Conservation (phyloP, 148 eudicot species). For the Polygonum maritimum region DNA sequence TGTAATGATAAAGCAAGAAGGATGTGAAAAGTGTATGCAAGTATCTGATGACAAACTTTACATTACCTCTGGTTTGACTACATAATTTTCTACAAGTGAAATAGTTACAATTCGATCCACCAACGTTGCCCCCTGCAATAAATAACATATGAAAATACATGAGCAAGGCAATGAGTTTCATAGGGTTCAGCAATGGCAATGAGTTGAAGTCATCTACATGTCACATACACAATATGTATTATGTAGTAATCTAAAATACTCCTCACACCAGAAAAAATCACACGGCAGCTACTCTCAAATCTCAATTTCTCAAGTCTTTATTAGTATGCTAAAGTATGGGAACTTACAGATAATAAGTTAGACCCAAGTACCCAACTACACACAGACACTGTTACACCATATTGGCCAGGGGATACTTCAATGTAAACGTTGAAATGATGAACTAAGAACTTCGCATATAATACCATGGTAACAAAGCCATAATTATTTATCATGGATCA, state of each 20-base stretch:
- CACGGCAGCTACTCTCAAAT: background rate
- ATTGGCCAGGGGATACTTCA: background rate
- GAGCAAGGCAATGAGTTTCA: background rate
- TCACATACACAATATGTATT: background rate
- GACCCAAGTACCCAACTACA: background rate
- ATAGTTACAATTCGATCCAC: conserved; percentile 87
- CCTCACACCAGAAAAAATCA: background rate
- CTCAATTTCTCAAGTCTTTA: background rate
- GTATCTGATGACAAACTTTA: conserved; percentile 19
- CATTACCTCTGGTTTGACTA: conserved; percentile 28
- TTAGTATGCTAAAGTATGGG: background rate
- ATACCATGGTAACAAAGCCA: background rate
- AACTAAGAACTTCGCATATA: background rate
- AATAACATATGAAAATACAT: background rate
- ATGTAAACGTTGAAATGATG: background rate
- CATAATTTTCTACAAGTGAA: conserved; percentile 66
- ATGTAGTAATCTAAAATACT: background rate
- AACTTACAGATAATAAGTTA: background rate
- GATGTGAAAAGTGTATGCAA: background rate
- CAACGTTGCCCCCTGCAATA: conserved; percentile 83
- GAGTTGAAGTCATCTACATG: background rate
- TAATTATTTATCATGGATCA: no score
- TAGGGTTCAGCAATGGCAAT: background rate
- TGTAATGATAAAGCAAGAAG: background rate
- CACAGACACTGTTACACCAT: background rate